Evolutionary conservation across 345 rosid species (phyloP).

Genomic region (Eucalyptus globulus): DNA sequence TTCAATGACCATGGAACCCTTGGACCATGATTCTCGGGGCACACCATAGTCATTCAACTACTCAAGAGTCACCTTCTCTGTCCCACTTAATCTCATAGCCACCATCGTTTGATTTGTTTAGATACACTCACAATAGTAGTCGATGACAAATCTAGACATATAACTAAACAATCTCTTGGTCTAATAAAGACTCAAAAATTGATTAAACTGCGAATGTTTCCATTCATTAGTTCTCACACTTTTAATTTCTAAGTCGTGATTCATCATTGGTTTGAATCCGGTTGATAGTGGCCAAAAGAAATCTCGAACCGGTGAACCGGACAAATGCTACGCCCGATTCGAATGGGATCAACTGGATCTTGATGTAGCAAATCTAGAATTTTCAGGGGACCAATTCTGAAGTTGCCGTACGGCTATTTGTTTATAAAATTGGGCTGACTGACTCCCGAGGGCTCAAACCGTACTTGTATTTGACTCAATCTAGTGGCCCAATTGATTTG

Average conservation of each 20-base stretch:
- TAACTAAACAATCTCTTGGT: not conserved
- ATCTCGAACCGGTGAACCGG: not conserved
- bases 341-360: not conserved
- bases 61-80: not conserved
- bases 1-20: not conserved
- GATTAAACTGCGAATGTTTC: not conserved
- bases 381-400: not conserved
- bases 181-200: not conserved
- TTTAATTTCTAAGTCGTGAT: not conserved
- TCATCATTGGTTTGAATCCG: not conserved
- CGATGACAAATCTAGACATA: not conserved
- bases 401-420: not conserved
- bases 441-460: not conserved
- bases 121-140: not conserved
- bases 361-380: not conserved
- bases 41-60: not conserved
- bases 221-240: not conserved
- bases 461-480: not conserved
- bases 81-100: not conserved
- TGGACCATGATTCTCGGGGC: not conserved
- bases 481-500: not conserved
- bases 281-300: not conserved
- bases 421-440: not conserved
- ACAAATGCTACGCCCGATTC: not conserved
- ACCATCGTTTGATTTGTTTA: not conserved